Percentiles rank a stretch among this genome's conserved stretches.
These are phyloP conservation scores for Xylaria acuta DNA, from an alignment of 495 filamentous ascomycete species.

Conservation along the genomic window DNA sequence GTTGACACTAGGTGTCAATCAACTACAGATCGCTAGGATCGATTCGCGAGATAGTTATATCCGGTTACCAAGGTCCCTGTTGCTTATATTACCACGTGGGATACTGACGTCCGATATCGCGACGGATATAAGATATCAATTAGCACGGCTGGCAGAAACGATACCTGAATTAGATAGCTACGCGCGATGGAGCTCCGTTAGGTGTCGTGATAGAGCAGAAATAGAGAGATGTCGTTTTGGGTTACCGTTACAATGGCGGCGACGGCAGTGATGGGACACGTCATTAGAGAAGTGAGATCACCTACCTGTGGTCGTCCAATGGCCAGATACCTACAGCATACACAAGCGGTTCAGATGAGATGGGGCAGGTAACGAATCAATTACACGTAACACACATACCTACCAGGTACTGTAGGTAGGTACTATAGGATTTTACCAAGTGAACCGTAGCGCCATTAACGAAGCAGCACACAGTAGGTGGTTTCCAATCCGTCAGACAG, in stretches of 20 bases:
- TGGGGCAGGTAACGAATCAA: not conserved
- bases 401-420: too few relatives aligned
- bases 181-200: not conserved
- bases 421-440: too few relatives aligned
- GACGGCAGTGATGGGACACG: too few relatives aligned
- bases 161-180: not conserved
- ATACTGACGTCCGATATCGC: not conserved
- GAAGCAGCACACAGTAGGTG: not conserved
- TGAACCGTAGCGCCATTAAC: not conserved
- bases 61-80: not conserved
- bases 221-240: not conserved
- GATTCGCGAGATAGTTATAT: not conserved
- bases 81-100: not conserved
- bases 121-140: not conserved
- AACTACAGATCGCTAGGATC: not conserved
- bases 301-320: too few relatives aligned
- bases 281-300: too few relatives aligned
- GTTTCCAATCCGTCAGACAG: not conserved
- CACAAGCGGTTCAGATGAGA: not conserved
- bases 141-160: not conserved
- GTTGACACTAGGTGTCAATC: not conserved
- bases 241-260: not conserved
- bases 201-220: not conserved
- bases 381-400: not conserved
- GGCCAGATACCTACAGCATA: too few relatives aligned